phyloP scores from a whole-genome alignment of 169 alveolate genomes.

The Plasmodium ovale region DNA sequence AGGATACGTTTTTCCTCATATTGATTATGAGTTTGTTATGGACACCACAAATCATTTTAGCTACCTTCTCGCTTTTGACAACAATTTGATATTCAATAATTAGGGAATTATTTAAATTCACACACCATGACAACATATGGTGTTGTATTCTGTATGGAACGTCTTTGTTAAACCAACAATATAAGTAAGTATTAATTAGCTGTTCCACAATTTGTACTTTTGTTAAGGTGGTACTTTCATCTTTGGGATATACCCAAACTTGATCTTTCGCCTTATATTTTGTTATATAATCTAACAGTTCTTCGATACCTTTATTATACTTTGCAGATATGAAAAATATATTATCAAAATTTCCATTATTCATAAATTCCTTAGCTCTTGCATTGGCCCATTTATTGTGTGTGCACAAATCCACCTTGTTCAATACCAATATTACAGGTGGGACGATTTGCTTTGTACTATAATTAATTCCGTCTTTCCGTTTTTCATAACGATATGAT shows the following conservation, averaged over 20 bases:
- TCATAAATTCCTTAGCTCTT: conserved; percentile 82
- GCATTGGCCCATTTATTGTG: conserved; percentile 85
- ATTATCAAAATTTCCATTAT: conserved; percentile 87
- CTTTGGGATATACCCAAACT: conserved; percentile 89
- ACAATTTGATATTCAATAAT: conserved; percentile 82
- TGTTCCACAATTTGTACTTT: conserved; percentile 87
- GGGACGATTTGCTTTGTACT: conserved; percentile 36
- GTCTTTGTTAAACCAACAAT: conserved; percentile 89
- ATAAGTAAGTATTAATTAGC: conserved; percentile 83
- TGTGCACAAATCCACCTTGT: conserved; percentile 83
- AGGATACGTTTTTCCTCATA: conserved; percentile 85
- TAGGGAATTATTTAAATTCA: conserved; percentile 77
- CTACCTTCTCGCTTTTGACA: conserved; percentile 62
- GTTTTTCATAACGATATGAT: conserved; percentile 8
- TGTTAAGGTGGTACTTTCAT: conserved; percentile 81
- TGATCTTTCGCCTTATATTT: conserved; percentile 80
- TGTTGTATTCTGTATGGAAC: conserved; percentile 85
- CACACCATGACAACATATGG: conserved; percentile 84
- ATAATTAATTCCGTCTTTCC: not conserved
- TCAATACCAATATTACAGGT: conserved; percentile 85
- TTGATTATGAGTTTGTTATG: conserved; percentile 80
- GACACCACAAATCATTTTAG: conserved; percentile 86
- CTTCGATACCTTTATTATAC: conserved; percentile 84
- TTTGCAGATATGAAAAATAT: conserved; percentile 88
- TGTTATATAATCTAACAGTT: conserved; percentile 79